phyloP scores from a whole-genome alignment of 441 rosid genomes.

The Populus hybrid region DNA sequence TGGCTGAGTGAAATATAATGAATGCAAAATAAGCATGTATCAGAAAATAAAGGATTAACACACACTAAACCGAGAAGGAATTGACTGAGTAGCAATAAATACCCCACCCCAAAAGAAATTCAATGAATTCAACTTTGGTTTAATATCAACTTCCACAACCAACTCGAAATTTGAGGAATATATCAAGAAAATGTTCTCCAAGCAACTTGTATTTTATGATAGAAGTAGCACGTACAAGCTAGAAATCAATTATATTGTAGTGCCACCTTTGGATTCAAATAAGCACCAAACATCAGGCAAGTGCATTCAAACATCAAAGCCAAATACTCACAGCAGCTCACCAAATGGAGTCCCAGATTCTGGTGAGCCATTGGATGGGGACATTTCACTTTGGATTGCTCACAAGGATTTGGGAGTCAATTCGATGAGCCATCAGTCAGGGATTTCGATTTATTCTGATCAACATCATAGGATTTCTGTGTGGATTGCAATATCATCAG shows the following conservation, averaged over 20 bases:
- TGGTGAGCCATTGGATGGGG: too few species aligned
- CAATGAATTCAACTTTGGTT: not conserved
- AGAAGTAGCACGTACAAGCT: not conserved
- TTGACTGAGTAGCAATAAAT: not conserved
- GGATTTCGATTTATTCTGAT: not conserved
- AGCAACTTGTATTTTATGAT: too few species aligned
- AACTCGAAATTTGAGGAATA: not conserved
- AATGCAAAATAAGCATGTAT: not conserved
- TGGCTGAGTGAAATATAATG: not conserved
- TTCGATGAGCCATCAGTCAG: not conserved
- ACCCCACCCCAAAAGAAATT: not conserved
- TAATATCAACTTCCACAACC: not conserved
- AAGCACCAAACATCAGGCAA: not conserved
- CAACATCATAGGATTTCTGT: not conserved
- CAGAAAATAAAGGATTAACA: not conserved
- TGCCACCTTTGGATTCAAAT: not conserved
- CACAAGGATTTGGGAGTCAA: not conserved
- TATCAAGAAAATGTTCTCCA: not conserved
- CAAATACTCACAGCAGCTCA: not conserved
- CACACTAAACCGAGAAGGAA: not conserved
- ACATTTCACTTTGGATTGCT: too few species aligned
- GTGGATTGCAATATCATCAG: not conserved
- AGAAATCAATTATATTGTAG: not conserved
- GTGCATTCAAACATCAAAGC: not conserved
- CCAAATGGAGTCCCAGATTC: too few species aligned